phyloP scores from a whole-genome alignment of 192 early-diverging fungal genomes.

The Gonapodya prolifera region DNA sequence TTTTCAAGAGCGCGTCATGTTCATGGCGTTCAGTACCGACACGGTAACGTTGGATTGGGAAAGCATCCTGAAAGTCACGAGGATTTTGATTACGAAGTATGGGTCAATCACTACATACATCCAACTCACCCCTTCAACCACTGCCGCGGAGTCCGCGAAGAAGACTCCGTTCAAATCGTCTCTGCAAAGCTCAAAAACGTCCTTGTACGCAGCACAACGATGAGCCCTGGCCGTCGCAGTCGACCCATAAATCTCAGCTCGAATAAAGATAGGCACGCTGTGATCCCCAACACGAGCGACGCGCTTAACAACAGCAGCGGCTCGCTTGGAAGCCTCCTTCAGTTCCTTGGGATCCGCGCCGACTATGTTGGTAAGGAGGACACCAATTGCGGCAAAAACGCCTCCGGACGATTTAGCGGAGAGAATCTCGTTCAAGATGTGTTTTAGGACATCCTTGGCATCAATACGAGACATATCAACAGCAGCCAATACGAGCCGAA shows the following conservation, averaged over 20 bases:
- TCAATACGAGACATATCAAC: neutral
- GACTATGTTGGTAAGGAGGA: neutral
- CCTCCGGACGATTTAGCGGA: neutral
- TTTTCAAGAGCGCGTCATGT: neutral
- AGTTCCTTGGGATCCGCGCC: neutral
- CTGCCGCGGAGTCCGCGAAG: neutral
- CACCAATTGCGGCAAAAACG: neutral
- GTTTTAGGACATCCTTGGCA: neutral
- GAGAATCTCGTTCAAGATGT: neutral
- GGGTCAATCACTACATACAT: neutral
- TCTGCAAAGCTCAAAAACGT: neutral
- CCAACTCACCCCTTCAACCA: neutral
- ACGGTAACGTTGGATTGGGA: neutral
- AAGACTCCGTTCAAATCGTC: neutral
- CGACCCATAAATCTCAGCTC: neutral
- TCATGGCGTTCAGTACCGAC: neutral
- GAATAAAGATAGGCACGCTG: neutral
- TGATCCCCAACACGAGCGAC: neutral
- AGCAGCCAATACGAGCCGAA: neutral
- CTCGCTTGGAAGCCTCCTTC: neutral
- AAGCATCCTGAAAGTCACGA: neutral
- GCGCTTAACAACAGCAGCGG: neutral
- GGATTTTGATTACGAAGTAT: too few relatives aligned
- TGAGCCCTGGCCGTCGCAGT: neutral
- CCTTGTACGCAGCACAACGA: neutral